Evolutionary conservation across 176 grass and related monocot genomes (phyloP), one percentile per base, ranked within the genome.

Genomic region (Echinochloa phyllopogon): DNA sequence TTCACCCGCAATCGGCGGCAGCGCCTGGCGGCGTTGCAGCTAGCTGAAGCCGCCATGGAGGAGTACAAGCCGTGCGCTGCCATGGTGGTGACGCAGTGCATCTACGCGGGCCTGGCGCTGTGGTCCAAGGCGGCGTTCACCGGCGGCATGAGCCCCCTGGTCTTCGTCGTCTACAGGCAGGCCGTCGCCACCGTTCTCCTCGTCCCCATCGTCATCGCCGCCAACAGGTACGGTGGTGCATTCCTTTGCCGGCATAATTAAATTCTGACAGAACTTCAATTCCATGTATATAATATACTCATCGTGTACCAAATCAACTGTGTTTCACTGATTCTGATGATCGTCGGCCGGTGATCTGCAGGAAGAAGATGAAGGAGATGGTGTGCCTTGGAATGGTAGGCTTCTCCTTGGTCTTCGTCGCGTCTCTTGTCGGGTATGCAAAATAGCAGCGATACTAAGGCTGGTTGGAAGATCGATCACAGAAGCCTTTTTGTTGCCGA

Each of bases 131-230:
- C 90, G 0, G 50, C 66, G 36, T 94, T 97, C 88, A 85, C 74
- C 68, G 14, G 87, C 3, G 94, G 94, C 71, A 79, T 97, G 87
- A 91, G 15, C 77, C 86, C 94, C n/a, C 77, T 94, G 84, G 88
- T 92, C 16, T 97, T 94, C 82, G 94, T 97, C 44, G 86, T 94
- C 56, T 97, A 94, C 78, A 77, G 90, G 69, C 90, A 97, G 78
- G 85, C 86, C 50, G 62, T 91, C 8, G 94, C 90, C 79, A 75
- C 89, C 25, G 2, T 75, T 23, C 49, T 92, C 48, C 72, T 94
- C 61, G 42, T 84, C 49, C 92, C 88, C 74, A 51, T 83, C 33
- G 63, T 33, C 77, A 16, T 92, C 10, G 3, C 76, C 3, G 77
- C 53, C 62, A 97, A 89, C 12, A 27, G 86, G 88, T 93, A 53